Evolutionary conservation across 2,329 filamentous ascomycete species (phyloP).

Genomic region (Monilinia vaccinii-corymbosi): DNA sequence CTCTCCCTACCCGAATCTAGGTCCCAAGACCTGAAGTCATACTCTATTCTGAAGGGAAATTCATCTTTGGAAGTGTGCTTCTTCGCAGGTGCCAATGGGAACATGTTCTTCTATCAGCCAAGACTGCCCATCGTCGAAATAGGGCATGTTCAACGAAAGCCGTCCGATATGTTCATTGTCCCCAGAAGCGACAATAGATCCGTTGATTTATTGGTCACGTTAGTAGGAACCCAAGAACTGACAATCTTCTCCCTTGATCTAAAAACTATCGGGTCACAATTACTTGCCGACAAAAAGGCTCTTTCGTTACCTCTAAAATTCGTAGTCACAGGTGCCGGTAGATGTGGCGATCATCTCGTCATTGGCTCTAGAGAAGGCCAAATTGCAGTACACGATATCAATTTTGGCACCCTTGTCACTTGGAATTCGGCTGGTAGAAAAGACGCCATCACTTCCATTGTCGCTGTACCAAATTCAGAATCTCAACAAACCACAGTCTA

Average conservation of each 20-base stretch:
- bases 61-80: slow-evolving; percentile 33
- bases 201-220: background rate
- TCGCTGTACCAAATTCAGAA: slow-evolving; percentile 33
- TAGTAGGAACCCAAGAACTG: background rate
- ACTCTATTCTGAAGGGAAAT: slow-evolving; percentile 37
- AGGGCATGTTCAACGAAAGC: slow-evolving; percentile 20
- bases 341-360: slow-evolving; percentile 32
- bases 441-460: slow-evolving; percentile 61
- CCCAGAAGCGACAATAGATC: background rate
- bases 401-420: slow-evolving; percentile 6
- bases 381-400: slow-evolving; percentile 38
- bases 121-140: slow-evolving; percentile 14
- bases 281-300: background rate
- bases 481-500: slow-evolving; percentile 35
- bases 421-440: slow-evolving; percentile 26
- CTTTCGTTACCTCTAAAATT: slow-evolving; percentile 34
- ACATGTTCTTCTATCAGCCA: slow-evolving; percentile 20
- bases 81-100: slow-evolving; percentile 37
- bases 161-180: slow-evolving; percentile 28
- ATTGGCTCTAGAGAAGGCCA: slow-evolving; percentile 48
- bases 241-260: slow-evolving; percentile 4
- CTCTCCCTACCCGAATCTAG: slow-evolving; percentile 25
- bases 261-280: background rate
- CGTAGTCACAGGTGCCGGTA: slow-evolving; percentile 41
- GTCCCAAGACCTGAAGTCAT: slow-evolving; percentile 35